phyloP scores from a whole-genome alignment of 768 basidiomycete genomes.

The Lactarius evosmus region DNA sequence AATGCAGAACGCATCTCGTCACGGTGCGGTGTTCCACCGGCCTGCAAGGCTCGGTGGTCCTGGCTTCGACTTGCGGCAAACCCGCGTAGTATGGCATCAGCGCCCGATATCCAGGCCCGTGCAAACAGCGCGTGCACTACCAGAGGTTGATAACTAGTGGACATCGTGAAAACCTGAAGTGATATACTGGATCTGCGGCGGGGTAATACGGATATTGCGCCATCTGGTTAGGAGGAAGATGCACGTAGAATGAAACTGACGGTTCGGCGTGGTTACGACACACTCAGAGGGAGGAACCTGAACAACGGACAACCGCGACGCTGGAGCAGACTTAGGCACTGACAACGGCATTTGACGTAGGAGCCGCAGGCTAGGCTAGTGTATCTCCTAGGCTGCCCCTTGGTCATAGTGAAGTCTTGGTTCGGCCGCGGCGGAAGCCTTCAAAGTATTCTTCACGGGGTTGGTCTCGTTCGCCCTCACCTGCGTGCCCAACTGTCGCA shows the following conservation, averaged over 20 bases:
- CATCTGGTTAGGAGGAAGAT: constrained; percentile 12
- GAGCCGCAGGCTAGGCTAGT: neutral
- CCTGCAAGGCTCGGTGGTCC: neutral
- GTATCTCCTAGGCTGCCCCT: neutral
- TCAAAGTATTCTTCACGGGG: neutral
- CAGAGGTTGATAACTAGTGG: neutral
- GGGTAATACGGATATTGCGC: neutral
- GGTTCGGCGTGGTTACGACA: neutral
- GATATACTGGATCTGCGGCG: neutral
- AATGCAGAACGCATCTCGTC: neutral
- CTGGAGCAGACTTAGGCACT: neutral
- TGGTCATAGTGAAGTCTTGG: neutral
- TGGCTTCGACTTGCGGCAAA: neutral
- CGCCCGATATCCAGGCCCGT: neutral
- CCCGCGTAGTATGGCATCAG: neutral
- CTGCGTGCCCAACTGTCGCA: neutral
- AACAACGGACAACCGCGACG: neutral
- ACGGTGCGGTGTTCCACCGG: too few relatives aligned
- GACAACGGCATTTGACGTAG: neutral
- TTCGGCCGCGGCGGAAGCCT: neutral
- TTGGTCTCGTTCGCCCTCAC: neutral
- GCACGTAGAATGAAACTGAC: neutral
- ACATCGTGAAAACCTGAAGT: neutral
- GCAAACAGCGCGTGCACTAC: neutral
- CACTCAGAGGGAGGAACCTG: neutral